Evolutionary conservation across 208 protist genomes (phyloP).

Genomic region (Trypanosomatidae sp.): DNA sequence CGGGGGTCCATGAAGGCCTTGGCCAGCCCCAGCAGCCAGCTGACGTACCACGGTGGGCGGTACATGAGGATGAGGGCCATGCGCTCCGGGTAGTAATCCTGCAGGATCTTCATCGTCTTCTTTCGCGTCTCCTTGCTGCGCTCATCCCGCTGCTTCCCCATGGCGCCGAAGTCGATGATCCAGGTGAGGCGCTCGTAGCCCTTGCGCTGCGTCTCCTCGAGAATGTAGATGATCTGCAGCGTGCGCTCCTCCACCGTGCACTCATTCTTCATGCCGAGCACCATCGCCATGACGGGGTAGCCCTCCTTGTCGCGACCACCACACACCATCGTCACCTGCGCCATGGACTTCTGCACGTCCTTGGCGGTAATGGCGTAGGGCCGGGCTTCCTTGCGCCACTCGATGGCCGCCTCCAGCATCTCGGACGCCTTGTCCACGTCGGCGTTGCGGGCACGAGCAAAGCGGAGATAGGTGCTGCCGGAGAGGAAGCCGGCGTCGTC

Average conservation of each 20-base stretch:
- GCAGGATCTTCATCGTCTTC: slow-evolving; percentile 60
- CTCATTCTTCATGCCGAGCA: slow-evolving; percentile 46
- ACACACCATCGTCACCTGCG: slow-evolving; percentile 39
- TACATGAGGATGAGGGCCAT: slow-evolving; percentile 52
- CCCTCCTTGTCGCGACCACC: slow-evolving; percentile 41
- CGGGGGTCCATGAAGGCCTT: slow-evolving; percentile 59
- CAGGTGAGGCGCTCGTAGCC: slow-evolving; percentile 67
- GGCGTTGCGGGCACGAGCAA: slow-evolving; percentile 47
- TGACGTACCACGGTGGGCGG: slow-evolving; percentile 63
- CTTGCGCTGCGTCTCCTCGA: slow-evolving; percentile 57
- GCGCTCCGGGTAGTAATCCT: slow-evolving; percentile 75
- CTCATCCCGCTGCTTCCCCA: slow-evolving; percentile 55
- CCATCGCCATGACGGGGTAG: slow-evolving; percentile 58
- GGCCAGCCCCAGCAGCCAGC: slow-evolving; percentile 30
- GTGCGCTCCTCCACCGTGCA: slow-evolving; percentile 48
- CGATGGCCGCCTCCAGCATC: slow-evolving; percentile 44
- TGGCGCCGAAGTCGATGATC: slow-evolving; percentile 65
- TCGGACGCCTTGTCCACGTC: slow-evolving; percentile 39
- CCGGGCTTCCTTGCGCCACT: slow-evolving; percentile 52
- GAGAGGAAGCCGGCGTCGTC: slow-evolving; percentile 50
- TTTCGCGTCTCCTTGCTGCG: slow-evolving; percentile 44
- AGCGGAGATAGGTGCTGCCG: slow-evolving; percentile 64
- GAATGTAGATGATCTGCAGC: slow-evolving; percentile 61
- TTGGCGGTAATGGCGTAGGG: slow-evolving; percentile 47
- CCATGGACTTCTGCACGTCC: slow-evolving; percentile 41